These are phyloP conservation scores for Lyophyllum shimeji DNA, from an alignment of 768 basidiomycete genomes.

Conservation along the genomic window DNA sequence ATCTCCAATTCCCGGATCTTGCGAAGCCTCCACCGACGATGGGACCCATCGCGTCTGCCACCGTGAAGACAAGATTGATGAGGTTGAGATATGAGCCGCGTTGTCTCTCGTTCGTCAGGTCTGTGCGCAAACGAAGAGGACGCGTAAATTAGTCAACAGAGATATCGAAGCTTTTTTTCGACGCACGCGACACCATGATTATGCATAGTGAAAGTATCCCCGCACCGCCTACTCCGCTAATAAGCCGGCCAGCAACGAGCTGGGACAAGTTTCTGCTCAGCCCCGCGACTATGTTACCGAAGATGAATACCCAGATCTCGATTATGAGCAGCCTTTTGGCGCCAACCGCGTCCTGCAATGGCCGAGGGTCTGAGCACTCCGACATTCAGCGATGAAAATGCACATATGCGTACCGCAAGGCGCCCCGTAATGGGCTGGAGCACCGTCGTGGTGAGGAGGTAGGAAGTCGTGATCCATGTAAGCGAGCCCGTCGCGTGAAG, in stretches of 20 bases:
- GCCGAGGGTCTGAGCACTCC: not conserved
- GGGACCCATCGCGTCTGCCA: conserved; percentile 26
- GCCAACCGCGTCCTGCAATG: conserved; percentile 23
- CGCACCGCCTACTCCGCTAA: conserved; percentile 24
- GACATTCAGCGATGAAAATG: not conserved
- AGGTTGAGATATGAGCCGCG: conserved; percentile 27
- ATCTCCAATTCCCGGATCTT: conserved; percentile 27
- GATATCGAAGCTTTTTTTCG: no score
- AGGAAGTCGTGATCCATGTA: conserved; percentile 26
- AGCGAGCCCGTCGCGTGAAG: conserved; percentile 22
- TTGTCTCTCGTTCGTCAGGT: conserved; percentile 26
- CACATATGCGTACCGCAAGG: conserved; percentile 17
- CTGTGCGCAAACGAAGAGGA: conserved; percentile 5
- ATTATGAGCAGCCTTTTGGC: conserved; percentile 22
- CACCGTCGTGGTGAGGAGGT: conserved; percentile 24
- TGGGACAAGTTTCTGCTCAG: conserved; percentile 20
- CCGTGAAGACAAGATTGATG: conserved; percentile 23
- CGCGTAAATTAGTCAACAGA: not conserved
- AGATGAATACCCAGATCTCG: conserved; percentile 24
- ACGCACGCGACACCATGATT: conserved; percentile 24
- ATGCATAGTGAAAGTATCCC: conserved; percentile 22
- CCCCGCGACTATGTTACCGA: conserved; percentile 26
- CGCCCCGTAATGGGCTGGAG: conserved; percentile 25
- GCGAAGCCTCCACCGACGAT: conserved; percentile 23
- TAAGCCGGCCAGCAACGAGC: conserved; percentile 24